Conservation (phyloP, 2,329 filamentous ascomycete genomes). For the Fusarium scirpi region DNA sequence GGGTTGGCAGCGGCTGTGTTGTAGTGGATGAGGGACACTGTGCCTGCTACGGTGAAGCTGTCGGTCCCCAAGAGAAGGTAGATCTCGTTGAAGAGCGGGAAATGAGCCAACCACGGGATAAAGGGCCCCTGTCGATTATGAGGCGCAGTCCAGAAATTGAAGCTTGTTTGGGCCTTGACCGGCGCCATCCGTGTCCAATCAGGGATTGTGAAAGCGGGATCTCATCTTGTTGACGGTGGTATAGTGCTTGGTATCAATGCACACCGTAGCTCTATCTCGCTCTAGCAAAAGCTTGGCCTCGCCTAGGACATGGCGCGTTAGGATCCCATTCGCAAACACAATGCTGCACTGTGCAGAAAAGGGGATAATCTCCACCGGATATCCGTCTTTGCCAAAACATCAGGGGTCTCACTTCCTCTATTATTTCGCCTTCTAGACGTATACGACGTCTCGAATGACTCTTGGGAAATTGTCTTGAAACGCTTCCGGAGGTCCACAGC, state of each 20-base stretch:
- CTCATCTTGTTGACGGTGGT: slow-evolving; percentile 48
- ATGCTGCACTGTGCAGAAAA: slow-evolving; percentile 43
- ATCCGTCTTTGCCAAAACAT: slow-evolving; percentile 36
- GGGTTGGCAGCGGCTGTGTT: slow-evolving; percentile 24
- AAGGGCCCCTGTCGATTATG: slow-evolving; percentile 26
- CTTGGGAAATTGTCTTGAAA: slow-evolving; percentile 39
- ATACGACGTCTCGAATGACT: slow-evolving; percentile 35
- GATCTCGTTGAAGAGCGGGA: slow-evolving; percentile 15
- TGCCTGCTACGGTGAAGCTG: slow-evolving; percentile 23
- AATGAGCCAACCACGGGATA: slow-evolving; percentile 25
- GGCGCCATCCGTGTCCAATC: slow-evolving; percentile 38
- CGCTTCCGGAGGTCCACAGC: slow-evolving; percentile 21
- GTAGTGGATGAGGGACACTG: slow-evolving; percentile 30
- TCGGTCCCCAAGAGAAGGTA: slow-evolving; percentile 13
- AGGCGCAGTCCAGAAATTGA: slow-evolving; percentile 46
- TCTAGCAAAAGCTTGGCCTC: slow-evolving; percentile 26
- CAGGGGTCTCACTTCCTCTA: slow-evolving; percentile 32
- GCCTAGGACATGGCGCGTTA: slow-evolving; percentile 16
- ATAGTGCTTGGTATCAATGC: slow-evolving; percentile 38
- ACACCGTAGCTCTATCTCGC: slow-evolving; percentile 29
- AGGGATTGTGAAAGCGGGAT: slow-evolving; percentile 20
- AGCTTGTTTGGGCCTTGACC: slow-evolving; percentile 43
- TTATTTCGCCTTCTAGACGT: slow-evolving; percentile 29
- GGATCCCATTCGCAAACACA: neutral
- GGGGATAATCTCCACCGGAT: slow-evolving; percentile 47